A percentile compares a stretch with the other conserved stretches of the same genome.
phyloP scores from a whole-genome alignment of 495 filamentous ascomycete genomes.

The Lasiosphaeria hispida region DNA sequence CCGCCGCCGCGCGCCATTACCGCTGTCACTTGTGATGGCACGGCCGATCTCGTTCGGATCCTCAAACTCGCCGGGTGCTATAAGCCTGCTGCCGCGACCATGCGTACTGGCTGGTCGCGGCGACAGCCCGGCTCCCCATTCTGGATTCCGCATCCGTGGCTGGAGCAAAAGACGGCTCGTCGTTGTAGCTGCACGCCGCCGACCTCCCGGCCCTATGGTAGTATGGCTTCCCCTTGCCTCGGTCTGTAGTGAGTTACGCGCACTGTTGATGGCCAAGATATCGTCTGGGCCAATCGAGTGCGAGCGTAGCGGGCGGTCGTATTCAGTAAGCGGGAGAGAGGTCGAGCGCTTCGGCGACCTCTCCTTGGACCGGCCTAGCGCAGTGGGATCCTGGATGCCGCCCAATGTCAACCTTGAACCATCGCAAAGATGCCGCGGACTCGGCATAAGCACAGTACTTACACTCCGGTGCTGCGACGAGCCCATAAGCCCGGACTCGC shows the following conservation, averaged over 20 bases:
- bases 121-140: conserved; percentile 48
- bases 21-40: conserved; percentile 50
- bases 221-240: conserved; percentile 30
- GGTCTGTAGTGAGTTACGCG: conserved; percentile 46
- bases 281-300: conserved; percentile 53
- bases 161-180: conserved; percentile 34
- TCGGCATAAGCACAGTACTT: conserved; percentile 22
- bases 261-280: conserved; percentile 44
- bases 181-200: conserved; percentile 34
- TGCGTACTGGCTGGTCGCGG: conserved; percentile 55
- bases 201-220: conserved; percentile 14
- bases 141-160: conserved; percentile 28
- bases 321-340: conserved; percentile 54
- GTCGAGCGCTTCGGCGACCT: conserved; percentile 46
- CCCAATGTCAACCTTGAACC: conserved; percentile 16
- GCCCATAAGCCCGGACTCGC: conserved; percentile 19
- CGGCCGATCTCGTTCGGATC: conserved; percentile 51
- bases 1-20: conserved; percentile 38
- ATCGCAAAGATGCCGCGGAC: not conserved
- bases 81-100: conserved; percentile 39
- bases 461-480: conserved; percentile 44
- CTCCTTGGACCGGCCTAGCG: conserved; percentile 33
- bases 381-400: conserved; percentile 42
- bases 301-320: conserved; percentile 50
- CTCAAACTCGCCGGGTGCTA: conserved; percentile 21